Base-by-base conservation (phyloP, 2,329 filamentous ascomycete genomes). In the Stachybotrys elegans region DNA sequence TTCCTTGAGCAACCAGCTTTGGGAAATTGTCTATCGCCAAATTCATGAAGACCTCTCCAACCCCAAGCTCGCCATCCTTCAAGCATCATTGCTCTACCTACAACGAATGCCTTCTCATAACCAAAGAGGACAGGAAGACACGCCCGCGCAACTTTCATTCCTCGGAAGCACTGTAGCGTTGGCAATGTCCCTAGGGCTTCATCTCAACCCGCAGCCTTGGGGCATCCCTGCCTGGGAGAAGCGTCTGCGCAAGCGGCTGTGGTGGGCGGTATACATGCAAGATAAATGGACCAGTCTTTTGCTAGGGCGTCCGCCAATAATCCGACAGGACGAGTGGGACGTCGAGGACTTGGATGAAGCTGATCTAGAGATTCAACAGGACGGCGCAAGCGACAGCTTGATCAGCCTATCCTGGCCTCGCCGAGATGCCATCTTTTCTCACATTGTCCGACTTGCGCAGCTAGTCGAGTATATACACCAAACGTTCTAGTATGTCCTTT, bases 201-300 rank as follows among this genome's bases (percentile, higher is more conserved):
- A 67, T 42, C 53, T 67, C 3, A 63, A 67, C 46, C 64, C 58
- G 29, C 56, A 55, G 8, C 58, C 57, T 49, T 66, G 63, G 59
- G 62, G 61, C 4, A 59, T 68, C 34, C 63, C 65, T 2, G 49
- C 54, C 2, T 62, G 60, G 56, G 65, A 68, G 42, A 66, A 66
- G 42, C 55, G 63, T 9, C 52, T 67, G 7, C 58, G 65, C 3
- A 50, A 62, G 17, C 53, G 66, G 6, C 49, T 69, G 7, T 68
- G 65, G 63, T 68, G 66, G 66, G 61, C 62, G 6, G 49, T 67
- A 5, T 68, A 66, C 39, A 49, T 58, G 14, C 60, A 68, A 43
- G 65, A 69, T 29, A 68, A 65, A 47, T 68, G 63, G 58, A 52
- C 57, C 4, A 57, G 57, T 9, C 43, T 68, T n/a, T 52, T 66